phyloP scores from a whole-genome alignment of 2,329 filamentous ascomycete genomes.

The Dryadomyces quercivorus region DNA sequence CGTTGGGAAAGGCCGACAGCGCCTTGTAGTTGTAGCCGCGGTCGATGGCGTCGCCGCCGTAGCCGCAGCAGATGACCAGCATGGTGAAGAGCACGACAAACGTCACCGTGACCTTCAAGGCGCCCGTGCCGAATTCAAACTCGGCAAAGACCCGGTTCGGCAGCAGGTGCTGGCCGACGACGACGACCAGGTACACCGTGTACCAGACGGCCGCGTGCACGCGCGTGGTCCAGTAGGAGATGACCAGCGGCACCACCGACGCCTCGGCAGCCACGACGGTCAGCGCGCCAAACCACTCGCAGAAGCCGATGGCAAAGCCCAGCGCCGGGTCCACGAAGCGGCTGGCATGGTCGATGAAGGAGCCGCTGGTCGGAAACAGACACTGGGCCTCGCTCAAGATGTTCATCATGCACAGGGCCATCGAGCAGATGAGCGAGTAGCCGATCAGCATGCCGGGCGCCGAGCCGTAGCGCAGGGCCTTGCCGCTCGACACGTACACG shows the following conservation, averaged over 20 bases:
- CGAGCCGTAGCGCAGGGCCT: slow-evolving; percentile 47
- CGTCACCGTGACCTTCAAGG: slow-evolving; percentile 12
- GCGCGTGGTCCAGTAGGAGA: slow-evolving; percentile 29
- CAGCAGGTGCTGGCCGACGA: slow-evolving; percentile 21
- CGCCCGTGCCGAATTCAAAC: slow-evolving; percentile 16
- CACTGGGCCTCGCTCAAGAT: slow-evolving; percentile 9
- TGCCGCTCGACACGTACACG: slow-evolving; percentile 7
- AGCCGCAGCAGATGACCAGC: slow-evolving; percentile 8
- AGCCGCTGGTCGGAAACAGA: slow-evolving; percentile 35
- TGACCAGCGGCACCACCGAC: slow-evolving; percentile 12
- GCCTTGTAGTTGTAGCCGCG: slow-evolving; percentile 10
- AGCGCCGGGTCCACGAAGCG: slow-evolving; percentile 45
- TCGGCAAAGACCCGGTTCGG: slow-evolving; percentile 35
- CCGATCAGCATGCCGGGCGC: slow-evolving; percentile 24
- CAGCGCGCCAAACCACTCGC: slow-evolving; percentile 32
- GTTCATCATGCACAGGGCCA: slow-evolving; percentile 10
- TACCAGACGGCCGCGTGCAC: slow-evolving; percentile 33
- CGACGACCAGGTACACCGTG: slow-evolving; percentile 19
- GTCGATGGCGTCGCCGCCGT: slow-evolving; percentile 9
- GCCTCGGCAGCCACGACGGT: slow-evolving; percentile 9
- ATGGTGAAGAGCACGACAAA: slow-evolving; percentile 11
- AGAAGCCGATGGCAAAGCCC: slow-evolving; percentile 42
- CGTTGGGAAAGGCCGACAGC: slow-evolving; percentile 40
- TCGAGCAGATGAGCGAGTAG: slow-evolving; percentile 8
- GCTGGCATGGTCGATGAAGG: slow-evolving; percentile 41